These are phyloP conservation scores for Hygrophorus pudorinus DNA, from an alignment of 768 basidiomycete genomes.

Conservation along the genomic window DNA sequence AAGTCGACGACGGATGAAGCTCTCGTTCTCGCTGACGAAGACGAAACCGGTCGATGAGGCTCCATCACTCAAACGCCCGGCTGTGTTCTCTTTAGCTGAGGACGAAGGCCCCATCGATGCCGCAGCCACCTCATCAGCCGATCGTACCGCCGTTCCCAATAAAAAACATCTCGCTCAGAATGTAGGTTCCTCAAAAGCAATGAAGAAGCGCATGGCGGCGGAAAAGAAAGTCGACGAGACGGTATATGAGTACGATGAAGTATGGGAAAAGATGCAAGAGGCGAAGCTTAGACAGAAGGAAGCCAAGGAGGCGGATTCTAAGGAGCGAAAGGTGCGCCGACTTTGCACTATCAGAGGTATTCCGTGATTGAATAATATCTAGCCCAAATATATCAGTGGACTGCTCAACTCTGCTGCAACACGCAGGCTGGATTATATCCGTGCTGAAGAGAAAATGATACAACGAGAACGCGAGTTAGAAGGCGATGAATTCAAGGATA, in stretches of 20 bases:
- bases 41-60: conserved; percentile 39
- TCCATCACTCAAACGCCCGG: conserved; percentile 43
- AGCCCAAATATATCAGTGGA: conserved; percentile 91
- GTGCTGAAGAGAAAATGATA: conserved; percentile 98
- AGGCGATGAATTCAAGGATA: conserved; percentile 89
- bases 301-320: conserved; percentile 64
- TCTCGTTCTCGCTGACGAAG: conserved; percentile 76
- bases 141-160: conserved; percentile 35
- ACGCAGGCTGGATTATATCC: conserved; percentile 75
- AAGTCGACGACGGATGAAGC: conserved; percentile 48
- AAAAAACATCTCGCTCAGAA: conserved; percentile 50
- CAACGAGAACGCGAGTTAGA: conserved; percentile 87
- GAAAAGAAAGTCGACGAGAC: conserved; percentile 73
- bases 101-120: conserved; percentile 52
- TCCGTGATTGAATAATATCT: conserved; percentile 7
- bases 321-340: conserved; percentile 65
- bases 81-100: conserved; percentile 52
- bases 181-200: conserved; percentile 49
- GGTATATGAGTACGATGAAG: conserved; percentile 92
- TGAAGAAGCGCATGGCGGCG: conserved; percentile 64
- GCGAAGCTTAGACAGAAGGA: conserved; percentile 67
- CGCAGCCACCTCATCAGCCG: conserved; percentile 30
- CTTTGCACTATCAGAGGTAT: background rate
- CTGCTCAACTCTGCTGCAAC: conserved; percentile 79
- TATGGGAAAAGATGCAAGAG: conserved; percentile 93